A percentile compares a stretch with the other conserved stretches of the same genome.
phyloP scores from a whole-genome alignment of 2,329 filamentous ascomycete species.

The Aspergillus fumigatus region DNA sequence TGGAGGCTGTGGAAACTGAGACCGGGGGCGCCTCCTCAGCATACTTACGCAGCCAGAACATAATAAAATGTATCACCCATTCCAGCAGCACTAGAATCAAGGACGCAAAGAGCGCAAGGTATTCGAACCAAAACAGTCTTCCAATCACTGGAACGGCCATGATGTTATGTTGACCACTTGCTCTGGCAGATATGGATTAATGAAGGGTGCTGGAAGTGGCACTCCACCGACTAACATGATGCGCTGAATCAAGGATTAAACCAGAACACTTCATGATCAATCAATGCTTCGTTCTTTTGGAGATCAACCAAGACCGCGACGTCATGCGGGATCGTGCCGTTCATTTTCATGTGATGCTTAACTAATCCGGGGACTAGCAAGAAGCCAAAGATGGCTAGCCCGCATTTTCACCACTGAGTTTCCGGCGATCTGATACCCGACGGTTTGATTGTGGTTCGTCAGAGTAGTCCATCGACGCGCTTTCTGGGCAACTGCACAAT shows the following conservation, averaged over 20 bases:
- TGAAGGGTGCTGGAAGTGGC: not conserved
- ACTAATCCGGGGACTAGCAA: constrained; percentile 29
- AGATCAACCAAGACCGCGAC: not conserved
- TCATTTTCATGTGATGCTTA: constrained; percentile 27
- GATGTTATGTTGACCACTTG: not conserved
- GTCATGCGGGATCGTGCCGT: not conserved
- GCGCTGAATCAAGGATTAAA: not conserved
- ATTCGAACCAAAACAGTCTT: constrained; percentile 65
- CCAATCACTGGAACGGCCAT: constrained; percentile 62
- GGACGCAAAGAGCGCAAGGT: constrained; percentile 78
- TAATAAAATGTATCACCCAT: constrained; percentile 76
- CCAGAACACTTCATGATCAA: not conserved
- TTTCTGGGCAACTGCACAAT: constrained; percentile 46
- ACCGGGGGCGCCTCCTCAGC: not conserved
- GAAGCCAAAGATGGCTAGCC: not conserved
- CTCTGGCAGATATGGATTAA: not conserved
- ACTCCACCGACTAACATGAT: not conserved
- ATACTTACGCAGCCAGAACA: constrained; percentile 76
- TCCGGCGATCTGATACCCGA: constrained; percentile 52
- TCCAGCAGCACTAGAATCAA: constrained; percentile 80
- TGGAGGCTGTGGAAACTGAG: not conserved
- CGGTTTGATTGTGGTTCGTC: constrained; percentile 46
- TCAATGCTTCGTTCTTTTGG: not conserved
- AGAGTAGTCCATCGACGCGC: constrained; percentile 6
- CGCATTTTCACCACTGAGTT: constrained; percentile 12